Conservation (phyloP, 2,329 filamentous ascomycete genomes). For the Canariomyces notabilis region DNA sequence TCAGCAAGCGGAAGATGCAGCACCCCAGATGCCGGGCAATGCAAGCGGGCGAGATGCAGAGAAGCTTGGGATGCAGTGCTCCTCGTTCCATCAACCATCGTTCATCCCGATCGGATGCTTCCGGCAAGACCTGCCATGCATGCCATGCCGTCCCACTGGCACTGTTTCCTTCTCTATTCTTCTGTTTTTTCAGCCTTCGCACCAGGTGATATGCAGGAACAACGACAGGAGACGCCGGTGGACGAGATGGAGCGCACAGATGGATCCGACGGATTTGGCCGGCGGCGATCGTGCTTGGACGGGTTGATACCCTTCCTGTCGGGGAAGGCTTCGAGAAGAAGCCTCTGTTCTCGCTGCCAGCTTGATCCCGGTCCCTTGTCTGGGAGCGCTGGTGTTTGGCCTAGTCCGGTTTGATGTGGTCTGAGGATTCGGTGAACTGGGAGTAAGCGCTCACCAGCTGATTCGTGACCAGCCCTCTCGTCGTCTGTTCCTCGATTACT, state of each 20-base stretch:
- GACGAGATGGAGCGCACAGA: background rate
- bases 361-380: background rate
- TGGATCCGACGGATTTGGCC: background rate
- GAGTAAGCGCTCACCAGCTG: too few species aligned
- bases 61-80: too few species aligned
- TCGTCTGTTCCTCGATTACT: too few species aligned
- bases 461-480: too few species aligned
- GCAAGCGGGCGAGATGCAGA: conserved; percentile 14
- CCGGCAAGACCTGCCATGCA: conserved; percentile 10
- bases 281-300: too few species aligned
- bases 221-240: background rate
- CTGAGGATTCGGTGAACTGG: too few species aligned
- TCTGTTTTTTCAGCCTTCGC: too few species aligned
- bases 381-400: too few species aligned
- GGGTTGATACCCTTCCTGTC: too few species aligned
- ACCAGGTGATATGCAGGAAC: too few species aligned
- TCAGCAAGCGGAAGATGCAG: conserved; percentile 12
- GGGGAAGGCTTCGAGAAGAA: background rate
- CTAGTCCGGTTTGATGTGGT: too few species aligned
- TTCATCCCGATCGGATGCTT: conserved; percentile 3
- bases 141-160: conserved; percentile 8
- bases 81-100: too few species aligned
- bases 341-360: background rate
- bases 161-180: background rate
- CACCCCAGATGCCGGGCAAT: conserved; percentile 14